phyloP scores from a whole-genome alignment of 2,329 filamentous ascomycete genomes.

The Phaeosphaeriaceae sp. region DNA sequence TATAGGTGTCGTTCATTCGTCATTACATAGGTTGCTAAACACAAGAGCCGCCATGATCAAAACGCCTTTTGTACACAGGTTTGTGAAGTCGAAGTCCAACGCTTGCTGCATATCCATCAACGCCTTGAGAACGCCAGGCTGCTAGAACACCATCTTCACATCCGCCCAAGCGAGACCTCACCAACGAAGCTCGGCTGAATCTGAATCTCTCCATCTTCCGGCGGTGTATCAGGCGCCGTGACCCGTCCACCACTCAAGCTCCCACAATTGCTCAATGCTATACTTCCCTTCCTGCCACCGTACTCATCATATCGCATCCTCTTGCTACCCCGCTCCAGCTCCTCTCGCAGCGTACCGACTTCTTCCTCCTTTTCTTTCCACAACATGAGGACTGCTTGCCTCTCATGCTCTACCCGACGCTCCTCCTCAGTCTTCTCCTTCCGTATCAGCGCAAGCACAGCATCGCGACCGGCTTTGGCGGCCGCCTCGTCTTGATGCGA shows the following conservation, averaged over 20 bases:
- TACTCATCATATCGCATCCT: conserved; percentile 22
- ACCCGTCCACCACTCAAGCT: conserved; percentile 17
- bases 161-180: conserved; percentile 22
- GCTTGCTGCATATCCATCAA: neutral
- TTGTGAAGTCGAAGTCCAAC: neutral
- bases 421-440: conserved; percentile 25
- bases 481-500: conserved; percentile 61
- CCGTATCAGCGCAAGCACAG: conserved; percentile 44
- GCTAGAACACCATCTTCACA: neutral
- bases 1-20: conserved; percentile 3
- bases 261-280: conserved; percentile 12
- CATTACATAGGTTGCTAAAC: conserved; percentile 1
- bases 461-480: conserved; percentile 58
- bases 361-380: conserved; percentile 34
- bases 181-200: conserved; percentile 29
- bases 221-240: conserved; percentile 27
- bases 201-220: conserved; percentile 29
- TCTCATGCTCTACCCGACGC: conserved; percentile 24
- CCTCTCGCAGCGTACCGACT: conserved; percentile 21
- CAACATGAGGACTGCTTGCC: conserved; percentile 25
- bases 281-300: conserved; percentile 16
- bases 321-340: conserved; percentile 30
- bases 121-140: neutral
- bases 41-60: neutral
- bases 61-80: conserved; percentile 3